phyloP scores from a whole-genome alignment of 768 basidiomycete genomes.

The Boletus barrowsii region DNA sequence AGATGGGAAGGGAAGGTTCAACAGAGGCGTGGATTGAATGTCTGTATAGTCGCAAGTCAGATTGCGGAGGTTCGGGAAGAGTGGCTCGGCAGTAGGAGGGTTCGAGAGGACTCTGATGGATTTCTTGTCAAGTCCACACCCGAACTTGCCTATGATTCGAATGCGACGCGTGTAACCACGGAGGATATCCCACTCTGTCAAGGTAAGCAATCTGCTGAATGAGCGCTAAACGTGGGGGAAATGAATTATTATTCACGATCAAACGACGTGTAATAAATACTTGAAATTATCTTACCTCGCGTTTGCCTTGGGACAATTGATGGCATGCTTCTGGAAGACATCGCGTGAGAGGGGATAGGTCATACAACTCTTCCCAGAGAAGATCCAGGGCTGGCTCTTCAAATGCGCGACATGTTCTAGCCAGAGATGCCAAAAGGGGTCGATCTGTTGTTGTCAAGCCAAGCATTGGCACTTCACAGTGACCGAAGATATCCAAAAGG shows the following conservation, averaged over 20 bases:
- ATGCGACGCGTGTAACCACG: no score
- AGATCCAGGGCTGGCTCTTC: not conserved
- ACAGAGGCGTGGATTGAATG: not conserved
- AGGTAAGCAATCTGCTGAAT: no score
- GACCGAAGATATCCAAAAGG: not conserved
- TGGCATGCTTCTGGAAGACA: not conserved
- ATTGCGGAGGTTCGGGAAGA: not conserved
- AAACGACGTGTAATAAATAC: no score
- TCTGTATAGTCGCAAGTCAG: not conserved
- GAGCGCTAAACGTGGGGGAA: no score
- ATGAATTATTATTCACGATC: no score
- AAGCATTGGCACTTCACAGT: not conserved
- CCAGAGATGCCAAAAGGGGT: not conserved
- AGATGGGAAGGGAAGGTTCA: not conserved
- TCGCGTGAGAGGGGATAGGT: not conserved
- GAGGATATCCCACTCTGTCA: no score
- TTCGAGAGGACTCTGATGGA: no score
- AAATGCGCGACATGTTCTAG: not conserved
- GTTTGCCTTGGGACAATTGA: not conserved
- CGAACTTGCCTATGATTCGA: no score
- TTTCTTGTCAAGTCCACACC: no score
- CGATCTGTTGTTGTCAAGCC: no score
- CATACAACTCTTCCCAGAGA: not conserved
- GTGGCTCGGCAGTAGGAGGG: not conserved
- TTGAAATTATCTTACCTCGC: no score